phyloP scores from a whole-genome alignment of 169 alveolate genomes.

The Perkinsus olseni region DNA sequence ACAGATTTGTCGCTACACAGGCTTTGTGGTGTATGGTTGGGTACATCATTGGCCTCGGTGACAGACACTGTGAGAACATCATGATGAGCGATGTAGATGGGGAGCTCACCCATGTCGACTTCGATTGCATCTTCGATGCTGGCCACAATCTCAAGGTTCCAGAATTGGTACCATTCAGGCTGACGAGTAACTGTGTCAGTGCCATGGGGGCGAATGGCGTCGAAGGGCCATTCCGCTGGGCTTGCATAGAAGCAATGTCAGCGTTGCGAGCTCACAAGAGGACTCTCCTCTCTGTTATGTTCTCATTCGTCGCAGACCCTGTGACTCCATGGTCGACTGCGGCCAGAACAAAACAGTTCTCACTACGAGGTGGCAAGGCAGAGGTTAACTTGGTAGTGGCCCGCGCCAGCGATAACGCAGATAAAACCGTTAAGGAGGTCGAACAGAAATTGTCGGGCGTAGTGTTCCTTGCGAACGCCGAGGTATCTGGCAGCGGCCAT shows the following conservation, averaged over 20 bases:
- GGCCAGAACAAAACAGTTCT: constrained; percentile 33
- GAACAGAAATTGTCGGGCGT: constrained; percentile 49
- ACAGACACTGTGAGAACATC: constrained; percentile 81
- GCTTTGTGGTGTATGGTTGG: constrained; percentile 86
- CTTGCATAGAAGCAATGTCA: constrained; percentile 71
- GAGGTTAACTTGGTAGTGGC: constrained; percentile 44
- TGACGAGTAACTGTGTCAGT: constrained; percentile 78
- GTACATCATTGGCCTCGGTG: constrained; percentile 81
- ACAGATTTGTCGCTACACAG: constrained; percentile 68
- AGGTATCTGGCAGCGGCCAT: constrained; percentile 60
- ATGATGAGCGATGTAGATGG: constrained; percentile 69
- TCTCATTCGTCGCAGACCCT: constrained; percentile 79
- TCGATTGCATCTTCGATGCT: constrained; percentile 83
- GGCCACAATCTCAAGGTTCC: constrained; percentile 84
- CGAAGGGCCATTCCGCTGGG: constrained; percentile 65
- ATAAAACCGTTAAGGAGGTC: constrained; percentile 48
- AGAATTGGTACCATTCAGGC: constrained; percentile 78
- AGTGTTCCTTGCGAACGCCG: constrained; percentile 52
- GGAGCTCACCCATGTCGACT: constrained; percentile 79
- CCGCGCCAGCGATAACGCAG: constrained; percentile 40
- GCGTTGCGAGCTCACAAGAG: constrained; percentile 67
- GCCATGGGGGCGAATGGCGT: constrained; percentile 71
- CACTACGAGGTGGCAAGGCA: constrained; percentile 22
- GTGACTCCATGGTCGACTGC: constrained; percentile 64
- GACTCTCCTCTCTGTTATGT: constrained; percentile 72